phyloP scores from a whole-genome alignment of 176 grass and related monocot genomes.

The Aegilops longissima region DNA sequence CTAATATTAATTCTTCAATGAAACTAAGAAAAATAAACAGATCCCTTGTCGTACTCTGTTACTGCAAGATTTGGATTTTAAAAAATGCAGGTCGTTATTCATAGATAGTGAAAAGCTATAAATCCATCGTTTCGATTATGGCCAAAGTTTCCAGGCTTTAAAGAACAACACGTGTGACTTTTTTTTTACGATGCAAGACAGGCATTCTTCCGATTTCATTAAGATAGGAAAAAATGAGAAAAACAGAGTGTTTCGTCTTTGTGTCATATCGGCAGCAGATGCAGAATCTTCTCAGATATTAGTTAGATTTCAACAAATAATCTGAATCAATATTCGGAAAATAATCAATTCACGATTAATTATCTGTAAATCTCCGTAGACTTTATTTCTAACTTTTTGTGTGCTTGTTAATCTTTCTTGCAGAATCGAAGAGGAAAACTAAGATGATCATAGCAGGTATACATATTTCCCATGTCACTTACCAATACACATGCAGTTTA shows the following conservation, averaged over 20 bases:
- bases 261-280: neutral
- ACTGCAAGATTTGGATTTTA: neutral
- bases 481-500: neutral
- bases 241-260: neutral
- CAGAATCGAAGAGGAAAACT: rapidly evolving
- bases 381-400: neutral
- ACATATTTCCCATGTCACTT: neutral
- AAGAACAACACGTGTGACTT: neutral
- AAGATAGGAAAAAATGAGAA: too few relatives aligned
- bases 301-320: neutral
- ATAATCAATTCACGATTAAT: neutral
- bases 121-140: neutral
- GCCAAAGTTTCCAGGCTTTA: neutral
- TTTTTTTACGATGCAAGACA: neutral
- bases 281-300: neutral
- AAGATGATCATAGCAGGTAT: neutral
- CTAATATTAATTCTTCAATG: neutral
- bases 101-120: constrained; percentile 4
- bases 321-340: neutral
- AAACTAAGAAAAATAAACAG: neutral
- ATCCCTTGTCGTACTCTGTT: neutral
- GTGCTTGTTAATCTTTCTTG: neutral
- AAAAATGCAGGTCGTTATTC: neutral
- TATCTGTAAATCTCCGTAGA: neutral
- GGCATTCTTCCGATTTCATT: too few relatives aligned